A percentile compares a stretch with the other conserved stretches of the same genome.
phyloP scores from a whole-genome alignment of 331 rosid species.

The Cydonia oblonga region DNA sequence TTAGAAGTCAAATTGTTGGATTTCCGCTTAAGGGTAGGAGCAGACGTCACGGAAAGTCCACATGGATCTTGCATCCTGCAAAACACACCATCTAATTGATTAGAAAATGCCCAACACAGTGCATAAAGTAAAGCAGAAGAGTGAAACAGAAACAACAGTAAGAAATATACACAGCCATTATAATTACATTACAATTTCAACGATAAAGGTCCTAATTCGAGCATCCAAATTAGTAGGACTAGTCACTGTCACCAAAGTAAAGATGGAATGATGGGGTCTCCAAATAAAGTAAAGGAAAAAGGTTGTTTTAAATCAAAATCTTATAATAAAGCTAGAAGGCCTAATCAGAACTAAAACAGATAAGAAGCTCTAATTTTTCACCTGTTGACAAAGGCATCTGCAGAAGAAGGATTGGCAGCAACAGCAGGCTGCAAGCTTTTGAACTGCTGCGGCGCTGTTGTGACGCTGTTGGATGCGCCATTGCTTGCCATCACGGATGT shows the following conservation, averaged over 20 bases:
- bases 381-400: constrained; percentile 24
- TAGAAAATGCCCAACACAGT: constrained; percentile 5
- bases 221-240: constrained; percentile 7
- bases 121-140: not conserved
- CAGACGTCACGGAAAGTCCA: constrained; percentile 15
- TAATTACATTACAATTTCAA: constrained; percentile 4
- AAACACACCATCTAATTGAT: constrained; percentile 14
- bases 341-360: constrained; percentile 4
- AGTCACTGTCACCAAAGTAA: constrained; percentile 25
- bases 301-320: not conserved
- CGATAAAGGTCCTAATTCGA: constrained; percentile 10
- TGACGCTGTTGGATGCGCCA: constrained; percentile 13
- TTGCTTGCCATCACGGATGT: constrained; percentile 18
- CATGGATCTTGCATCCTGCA: constrained; percentile 21
- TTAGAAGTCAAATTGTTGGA: not conserved
- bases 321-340: not conserved
- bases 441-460: constrained; percentile 13
- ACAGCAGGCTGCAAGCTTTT: constrained; percentile 24
- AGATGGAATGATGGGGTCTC: constrained; percentile 18
- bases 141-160: not conserved
- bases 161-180: not conserved
- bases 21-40: constrained; percentile 13
- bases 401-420: constrained; percentile 9
- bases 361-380: not conserved
- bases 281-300: constrained; percentile 23